Conservation (phyloP, 2,329 filamentous ascomycete genomes). For the Cadophora malorum region DNA sequence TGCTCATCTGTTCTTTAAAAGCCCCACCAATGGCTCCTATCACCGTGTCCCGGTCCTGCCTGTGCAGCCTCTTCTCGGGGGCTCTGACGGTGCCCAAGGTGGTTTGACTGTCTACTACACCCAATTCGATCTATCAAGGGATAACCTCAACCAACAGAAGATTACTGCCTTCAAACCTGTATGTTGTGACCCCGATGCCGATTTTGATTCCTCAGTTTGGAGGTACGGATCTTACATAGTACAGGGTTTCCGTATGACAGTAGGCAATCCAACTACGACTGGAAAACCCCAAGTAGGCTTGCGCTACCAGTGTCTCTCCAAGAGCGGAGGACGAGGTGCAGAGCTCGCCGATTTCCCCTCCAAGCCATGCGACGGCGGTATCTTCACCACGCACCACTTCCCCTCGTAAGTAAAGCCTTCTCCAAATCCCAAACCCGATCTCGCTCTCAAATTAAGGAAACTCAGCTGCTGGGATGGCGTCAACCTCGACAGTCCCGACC, state of each 20-base stretch:
- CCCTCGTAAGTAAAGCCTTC: no score
- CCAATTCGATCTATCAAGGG: constrained; percentile 24
- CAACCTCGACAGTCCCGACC: constrained; percentile 31
- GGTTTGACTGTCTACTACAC: constrained; percentile 36
- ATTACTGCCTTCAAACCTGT: constrained; percentile 32
- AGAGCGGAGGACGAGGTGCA: constrained; percentile 23
- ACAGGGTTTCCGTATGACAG: constrained; percentile 37
- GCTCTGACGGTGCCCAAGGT: constrained; percentile 26
- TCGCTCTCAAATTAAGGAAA: no score
- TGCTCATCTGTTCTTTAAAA: constrained; percentile 38
- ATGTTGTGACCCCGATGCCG: constrained; percentile 12
- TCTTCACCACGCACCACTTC: constrained; percentile 46
- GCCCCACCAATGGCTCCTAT: constrained; percentile 33
- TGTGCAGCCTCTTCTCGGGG: constrained; percentile 25
- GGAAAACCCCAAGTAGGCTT: constrained; percentile 23
- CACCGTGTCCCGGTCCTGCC: constrained; percentile 27
- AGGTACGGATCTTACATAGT: constrained; percentile 19
- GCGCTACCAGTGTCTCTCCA: constrained; percentile 28
- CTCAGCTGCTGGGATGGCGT: constrained; percentile 37
- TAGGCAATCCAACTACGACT: constrained; percentile 27
- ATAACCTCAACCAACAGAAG: constrained; percentile 28
- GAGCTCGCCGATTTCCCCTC: constrained; percentile 28
- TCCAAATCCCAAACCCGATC: no score
- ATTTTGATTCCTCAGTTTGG: no score
- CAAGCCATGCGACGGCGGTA: constrained; percentile 42